Evolutionary conservation across 306 rosid species (phyloP), one percentile per base, ranked within the genome.

Genomic region (Rosa multiflora): DNA sequence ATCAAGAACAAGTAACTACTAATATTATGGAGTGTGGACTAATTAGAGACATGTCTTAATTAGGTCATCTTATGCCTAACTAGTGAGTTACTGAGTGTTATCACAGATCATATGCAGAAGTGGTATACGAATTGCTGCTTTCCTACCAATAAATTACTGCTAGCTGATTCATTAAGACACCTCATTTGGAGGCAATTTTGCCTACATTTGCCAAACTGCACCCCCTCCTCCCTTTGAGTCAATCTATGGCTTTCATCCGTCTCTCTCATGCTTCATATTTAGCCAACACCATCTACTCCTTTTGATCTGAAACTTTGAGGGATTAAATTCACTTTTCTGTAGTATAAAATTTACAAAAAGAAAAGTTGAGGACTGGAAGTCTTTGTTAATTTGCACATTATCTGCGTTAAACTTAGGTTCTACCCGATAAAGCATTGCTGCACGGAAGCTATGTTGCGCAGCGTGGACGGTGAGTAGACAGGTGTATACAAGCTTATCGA

Each of bases 231-330:
- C n/a, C 7, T 71, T 69, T 61, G 29, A n/a, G 40, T 51, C 78
- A 6, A 80, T 73, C 69, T 14, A 58, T 43, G 62, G 40, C 59
- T 37, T 66, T 75, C 29, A 23, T 75, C 11, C 20, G 37, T 44
- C 72, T 52, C 43, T 72, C 75, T 78, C 64, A 23, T 66, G 81
- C 59, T 71, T 72, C 37, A 47, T 48, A 51, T 64, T 84, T 66
- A 29, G 78, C 76, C 77, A 76, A 29, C 61, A 62, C 61, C 79
- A 32, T 18, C 48, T 21, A 47, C 21, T 26, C 61, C 71, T 5
- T 76, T 32, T 29, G 48, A 46, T 47, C 61, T 1, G 37, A 47
- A 76, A 76, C 35, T 82, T 76, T 70, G 58, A 52, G 84, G 63
- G 32, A 32, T 56, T 75, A 67, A 47, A 76, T 58, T 10, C 58